phyloP scores from a whole-genome alignment of 805 yeast genomes.

The Cyberlindnera samutprakarnensis region DNA sequence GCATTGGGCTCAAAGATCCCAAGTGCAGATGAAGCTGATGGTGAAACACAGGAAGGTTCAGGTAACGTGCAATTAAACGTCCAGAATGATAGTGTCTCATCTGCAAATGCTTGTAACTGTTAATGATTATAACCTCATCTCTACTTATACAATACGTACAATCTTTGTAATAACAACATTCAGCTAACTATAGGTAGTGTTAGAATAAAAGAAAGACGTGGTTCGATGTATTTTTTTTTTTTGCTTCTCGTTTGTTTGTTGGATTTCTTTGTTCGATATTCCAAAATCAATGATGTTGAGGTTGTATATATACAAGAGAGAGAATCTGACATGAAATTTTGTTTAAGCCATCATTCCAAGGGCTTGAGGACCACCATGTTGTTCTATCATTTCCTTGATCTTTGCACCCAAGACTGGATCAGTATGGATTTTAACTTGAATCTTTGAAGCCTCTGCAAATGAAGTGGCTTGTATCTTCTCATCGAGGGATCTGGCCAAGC shows the following conservation, averaged over 20 bases:
- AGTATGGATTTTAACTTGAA: slow-evolving; percentile 70
- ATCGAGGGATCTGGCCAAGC: slow-evolving; percentile 72
- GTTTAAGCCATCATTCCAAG: background rate
- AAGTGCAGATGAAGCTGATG: slow-evolving; percentile 16
- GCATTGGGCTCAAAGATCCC: slow-evolving; percentile 89
- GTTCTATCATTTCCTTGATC: slow-evolving; percentile 52
- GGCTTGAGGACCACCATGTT: slow-evolving; percentile 20
- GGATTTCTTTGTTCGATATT: no score
- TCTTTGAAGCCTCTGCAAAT: slow-evolving; percentile 86
- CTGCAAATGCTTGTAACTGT: slow-evolving; percentile 28
- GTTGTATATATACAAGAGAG: no score
- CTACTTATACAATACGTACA: no score
- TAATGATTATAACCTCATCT: no score
- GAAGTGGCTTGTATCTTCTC: slow-evolving; percentile 89
- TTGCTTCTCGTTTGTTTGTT: no score
- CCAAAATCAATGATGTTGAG: no score
- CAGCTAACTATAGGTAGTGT: no score
- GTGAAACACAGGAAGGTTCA: slow-evolving; percentile 10
- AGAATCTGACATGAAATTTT: no score
- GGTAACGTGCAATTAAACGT: slow-evolving; percentile 27
- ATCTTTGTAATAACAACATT: no score
- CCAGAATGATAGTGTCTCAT: slow-evolving; percentile 23
- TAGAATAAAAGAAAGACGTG: no score
- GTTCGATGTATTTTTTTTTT: no score
- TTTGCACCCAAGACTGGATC: slow-evolving; percentile 61